Conservation (phyloP, 2,329 filamentous ascomycete genomes). For the Apiospora sp. region DNA sequence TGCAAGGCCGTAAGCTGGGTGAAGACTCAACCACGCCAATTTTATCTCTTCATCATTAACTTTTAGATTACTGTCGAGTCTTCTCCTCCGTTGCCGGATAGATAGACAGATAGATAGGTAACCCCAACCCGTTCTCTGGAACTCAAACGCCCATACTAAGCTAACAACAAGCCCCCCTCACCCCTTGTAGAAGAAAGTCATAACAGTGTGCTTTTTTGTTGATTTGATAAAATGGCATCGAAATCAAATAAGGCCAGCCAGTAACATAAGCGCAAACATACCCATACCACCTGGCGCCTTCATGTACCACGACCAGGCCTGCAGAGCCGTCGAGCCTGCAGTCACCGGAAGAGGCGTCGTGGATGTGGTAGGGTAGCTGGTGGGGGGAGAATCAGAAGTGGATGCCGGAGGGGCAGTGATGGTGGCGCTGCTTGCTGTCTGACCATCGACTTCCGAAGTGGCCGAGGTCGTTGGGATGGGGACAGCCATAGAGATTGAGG, state of each 20-base stretch:
- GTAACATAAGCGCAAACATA: background rate
- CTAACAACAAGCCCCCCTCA: background rate
- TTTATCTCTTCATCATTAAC: background rate
- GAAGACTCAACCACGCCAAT: background rate
- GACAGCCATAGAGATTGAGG: background rate
- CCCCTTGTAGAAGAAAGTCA: background rate
- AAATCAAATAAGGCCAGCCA: background rate
- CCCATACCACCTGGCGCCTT: background rate
- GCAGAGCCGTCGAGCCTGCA: background rate
- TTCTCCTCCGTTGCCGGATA: background rate
- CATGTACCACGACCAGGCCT: conserved; percentile 9
- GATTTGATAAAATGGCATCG: too few species aligned
- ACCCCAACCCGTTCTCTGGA: background rate
- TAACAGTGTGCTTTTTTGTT: too few species aligned
- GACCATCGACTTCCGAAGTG: background rate
- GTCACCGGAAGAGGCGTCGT: background rate
- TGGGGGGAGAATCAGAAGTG: background rate
- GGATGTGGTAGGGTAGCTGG: background rate
- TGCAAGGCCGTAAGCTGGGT: background rate
- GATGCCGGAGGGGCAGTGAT: background rate
- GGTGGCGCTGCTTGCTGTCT: background rate
- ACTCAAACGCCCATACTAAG: background rate
- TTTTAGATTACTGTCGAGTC: background rate
- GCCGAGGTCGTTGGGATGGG: background rate
- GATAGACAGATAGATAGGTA: background rate